Evolutionary conservation across 306 rosid genomes (phyloP), one percentile per base, ranked within the genome.

Genomic region (Casuarina glauca): DNA sequence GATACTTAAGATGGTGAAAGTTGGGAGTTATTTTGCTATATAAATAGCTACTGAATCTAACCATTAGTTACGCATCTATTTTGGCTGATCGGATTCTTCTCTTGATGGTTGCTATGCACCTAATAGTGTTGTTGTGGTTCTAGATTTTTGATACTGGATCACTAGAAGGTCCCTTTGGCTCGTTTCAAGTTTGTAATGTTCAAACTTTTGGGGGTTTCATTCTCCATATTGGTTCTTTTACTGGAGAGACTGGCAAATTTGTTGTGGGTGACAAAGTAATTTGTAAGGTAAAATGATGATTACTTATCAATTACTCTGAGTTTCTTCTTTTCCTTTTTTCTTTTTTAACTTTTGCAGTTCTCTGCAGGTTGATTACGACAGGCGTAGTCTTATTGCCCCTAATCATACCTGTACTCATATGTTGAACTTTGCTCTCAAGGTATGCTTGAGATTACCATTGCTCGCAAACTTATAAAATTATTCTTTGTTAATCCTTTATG

Each of bases 391-490:
- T 19, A 87, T 90, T 79, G 98, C 99, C 45, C 99, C 99, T 43
- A 95, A 95, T 80, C 99, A 95, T 87, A 95, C 99, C 68, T 95
- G 99, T 84, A 95, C 99, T 1, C 99, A 95, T 79, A 93, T 95
- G 86, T 88, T 95, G 88, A 95, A 95, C 80, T 95, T 95, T 81
- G 99, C 99, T 78, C 97, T 95, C n/a, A 86, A 85, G 93, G 99
- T 95, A 89, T 76, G 88, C 63, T 69, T 43, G 50, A 63, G 75
- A 64, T 71, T 32, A 42, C 70, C 32, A 76, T 48, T 48, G 15
- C 11, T 75, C 36, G 13, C 68, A 72, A 69, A 72, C 42, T 51
- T 6, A 51, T 5, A 41, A 20, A 60, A 38, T 66, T 77, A 42
- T 12, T 57, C 62, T 80, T 50, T 19, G n/a, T 50, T 48, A 11